Base-by-base conservation (phyloP, 805 yeast species). In the Sugiyamaella floridensis region DNA sequence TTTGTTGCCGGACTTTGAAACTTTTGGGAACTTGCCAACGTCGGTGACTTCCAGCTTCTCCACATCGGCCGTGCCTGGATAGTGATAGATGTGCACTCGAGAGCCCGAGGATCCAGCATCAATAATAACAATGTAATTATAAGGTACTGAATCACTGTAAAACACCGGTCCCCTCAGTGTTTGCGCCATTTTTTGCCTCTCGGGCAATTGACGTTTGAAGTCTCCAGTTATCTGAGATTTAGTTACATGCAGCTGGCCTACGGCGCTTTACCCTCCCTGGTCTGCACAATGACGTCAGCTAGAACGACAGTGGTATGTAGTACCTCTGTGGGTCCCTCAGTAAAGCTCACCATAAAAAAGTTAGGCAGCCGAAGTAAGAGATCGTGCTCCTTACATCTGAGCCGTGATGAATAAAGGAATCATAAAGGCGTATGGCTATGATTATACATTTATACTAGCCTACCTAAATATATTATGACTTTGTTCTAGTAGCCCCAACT, bases 41-140 rank as follows among this genome's bases (percentile, higher is more conserved):
- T 47, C 41, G 10, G 46, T 49, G 1, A 45, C 54, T 22, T 55
- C 58, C 7, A 56, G 49, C 28, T 54, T 54, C 16, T 57, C 57
- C 1, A 53, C 52, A 28, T 54, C 60, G 22, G 47, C 43, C 29
- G 59, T 55, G 2, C 60, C 57, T 3, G 67, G 56, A 3, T 55
- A 83, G 51, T 76, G 76, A 66, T 86, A 92, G 9, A 92, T 77
- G 66, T 88, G 92, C 10, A 86, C 76, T 46, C 97, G 73, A 1
- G 97, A 87, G 0, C 97, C 97, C 0, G 95, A 85, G 0, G 97
- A 87, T 0, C 97, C 97, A 0, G 96, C 86, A 67, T 92, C 99
- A 1, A 92, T 78, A 9, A 90, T 95, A 15, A 90, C 82, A 22
- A 59, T 34, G 44, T 59, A 59, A 41, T 59, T 59, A 44, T 58